Evolutionary conservation across 352 stramenopile genomes (phyloP), one percentile per base, ranked within the genome.

Genomic region (Phytophthora citrophthora): DNA sequence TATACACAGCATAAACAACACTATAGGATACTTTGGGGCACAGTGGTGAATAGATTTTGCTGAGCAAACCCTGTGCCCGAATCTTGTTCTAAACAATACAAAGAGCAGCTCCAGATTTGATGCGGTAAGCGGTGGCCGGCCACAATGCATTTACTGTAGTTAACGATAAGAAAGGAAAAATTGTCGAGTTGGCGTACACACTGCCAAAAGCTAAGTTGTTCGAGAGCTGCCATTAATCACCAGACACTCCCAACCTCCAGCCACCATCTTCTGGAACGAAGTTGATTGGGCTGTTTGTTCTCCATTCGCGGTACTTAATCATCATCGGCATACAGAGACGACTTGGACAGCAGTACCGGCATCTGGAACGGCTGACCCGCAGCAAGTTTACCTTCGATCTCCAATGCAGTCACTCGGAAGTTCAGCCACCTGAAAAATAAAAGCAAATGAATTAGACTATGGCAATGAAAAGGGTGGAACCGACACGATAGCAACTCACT

Each of bases 301-400:
- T 49, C n/a, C 23, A 48, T 8, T 44, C 44, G 29, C 27, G 39
- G 16, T 16, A 23, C 56, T 71, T 89, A 96, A 54, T 94, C 86
- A 62, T 94, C 88, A 52, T 96, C 88, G 4, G 83, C 83, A 59
- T 96, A 96, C 45, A 94, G 53, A 26, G 86, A 94, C 31, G 88
- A 94, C 71, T 96, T 96, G 62, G 86, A 94, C 29, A 96, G 57
- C 29, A 96, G 77, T 51, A 94, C 81, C 31, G 88, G 88, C 79
- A 96, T 90, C 53, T 86, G 76, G 68, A 96, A 94, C 7, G 81
- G 63, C 55, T 94, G 72, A 4, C 87, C 87, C 10, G 75, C 71
- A 32, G 88, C 85, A 60, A 96, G 92, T 68, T 91, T 91, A 52
- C 77, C 62, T 54, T 96, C 88, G 44, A 95, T 91, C 52, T 96